Percentiles rank a stretch among this genome's conserved stretches.
These are phyloP conservation scores for Plasmodium coatneyi DNA, from an alignment of 169 alveolate genomes.

Conservation along the genomic window DNA sequence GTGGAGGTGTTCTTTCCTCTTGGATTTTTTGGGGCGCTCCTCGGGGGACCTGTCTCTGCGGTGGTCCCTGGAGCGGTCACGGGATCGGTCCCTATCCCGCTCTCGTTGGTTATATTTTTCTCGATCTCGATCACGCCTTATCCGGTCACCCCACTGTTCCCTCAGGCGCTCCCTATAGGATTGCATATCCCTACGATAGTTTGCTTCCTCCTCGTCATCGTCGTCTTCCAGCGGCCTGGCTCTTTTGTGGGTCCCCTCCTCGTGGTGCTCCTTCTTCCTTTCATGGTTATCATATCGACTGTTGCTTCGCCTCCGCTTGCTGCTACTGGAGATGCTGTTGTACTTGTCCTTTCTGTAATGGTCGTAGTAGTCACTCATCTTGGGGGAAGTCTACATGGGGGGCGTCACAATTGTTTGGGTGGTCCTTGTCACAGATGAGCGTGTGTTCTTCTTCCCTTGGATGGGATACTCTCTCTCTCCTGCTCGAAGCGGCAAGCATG, in stretches of 20 bases:
- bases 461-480: not conserved
- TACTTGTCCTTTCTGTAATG: not conserved
- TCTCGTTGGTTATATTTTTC: constrained; percentile 60
- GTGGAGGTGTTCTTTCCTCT: not conserved
- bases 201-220: constrained; percentile 13
- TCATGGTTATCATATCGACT: not conserved
- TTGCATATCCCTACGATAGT: not conserved
- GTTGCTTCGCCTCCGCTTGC: constrained; percentile 9
- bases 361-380: not conserved
- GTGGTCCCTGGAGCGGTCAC: too few relatives aligned
- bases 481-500: not conserved
- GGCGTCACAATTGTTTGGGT: not conserved
- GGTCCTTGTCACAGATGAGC: not conserved
- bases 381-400: not conserved
- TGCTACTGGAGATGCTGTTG: not conserved
- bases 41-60: constrained; percentile 10
- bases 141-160: constrained; percentile 16
- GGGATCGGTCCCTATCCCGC: too few relatives aligned
- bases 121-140: not conserved
- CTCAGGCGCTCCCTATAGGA: not conserved
- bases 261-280: constrained; percentile 9
- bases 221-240: not conserved
- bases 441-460: not conserved
- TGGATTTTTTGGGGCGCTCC: not conserved
- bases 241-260: not conserved